Conservation (phyloP, 257 asterid genomes). For the Solanum okadae region DNA sequence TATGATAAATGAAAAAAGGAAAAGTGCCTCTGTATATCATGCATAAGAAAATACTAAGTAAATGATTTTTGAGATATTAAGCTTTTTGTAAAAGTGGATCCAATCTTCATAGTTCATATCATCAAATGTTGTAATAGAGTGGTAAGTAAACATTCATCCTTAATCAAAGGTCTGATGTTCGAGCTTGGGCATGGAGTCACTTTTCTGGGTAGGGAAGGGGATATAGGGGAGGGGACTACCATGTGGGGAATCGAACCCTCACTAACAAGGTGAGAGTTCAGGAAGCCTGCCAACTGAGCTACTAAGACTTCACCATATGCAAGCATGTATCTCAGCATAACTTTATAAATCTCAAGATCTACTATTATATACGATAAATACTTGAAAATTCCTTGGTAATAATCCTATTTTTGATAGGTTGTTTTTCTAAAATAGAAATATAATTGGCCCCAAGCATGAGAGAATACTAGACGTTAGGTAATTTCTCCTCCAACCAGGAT, state of each 20-base stretch:
- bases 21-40: neutral
- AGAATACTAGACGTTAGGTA: neutral
- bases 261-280: neutral
- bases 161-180: too few species aligned
- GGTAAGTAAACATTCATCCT: too few species aligned
- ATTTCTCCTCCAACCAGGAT: too few species aligned
- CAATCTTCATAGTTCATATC: neutral
- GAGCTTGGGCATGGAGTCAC: neutral
- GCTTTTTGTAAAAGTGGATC: neutral
- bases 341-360: neutral
- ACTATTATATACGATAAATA: neutral
- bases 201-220: neutral
- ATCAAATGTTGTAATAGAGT: neutral
- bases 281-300: neutral
- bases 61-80: neutral
- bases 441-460: neutral
- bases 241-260: neutral
- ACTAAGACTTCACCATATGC: neutral
- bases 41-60: neutral
- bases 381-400: neutral
- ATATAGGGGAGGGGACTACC: neutral
- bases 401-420: neutral
- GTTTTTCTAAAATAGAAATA: neutral
- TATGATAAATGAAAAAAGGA: neutral
- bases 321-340: neutral